Evolutionary conservation across 2,329 filamentous ascomycete species (phyloP).

Genomic region (Cytospora paraplurivora): DNA sequence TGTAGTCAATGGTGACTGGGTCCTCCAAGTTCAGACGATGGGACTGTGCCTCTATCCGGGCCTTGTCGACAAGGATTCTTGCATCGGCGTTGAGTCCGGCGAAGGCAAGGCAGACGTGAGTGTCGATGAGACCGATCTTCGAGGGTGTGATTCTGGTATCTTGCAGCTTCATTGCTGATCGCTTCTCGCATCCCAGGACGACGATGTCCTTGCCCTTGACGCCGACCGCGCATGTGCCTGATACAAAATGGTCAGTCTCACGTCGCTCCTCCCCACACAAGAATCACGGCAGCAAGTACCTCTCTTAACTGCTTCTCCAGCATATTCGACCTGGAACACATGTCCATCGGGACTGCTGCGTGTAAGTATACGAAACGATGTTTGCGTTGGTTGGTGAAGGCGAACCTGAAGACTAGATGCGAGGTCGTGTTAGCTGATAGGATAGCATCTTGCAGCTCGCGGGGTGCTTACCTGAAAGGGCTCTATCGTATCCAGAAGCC

Average conservation of each 20-base stretch:
- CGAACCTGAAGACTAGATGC: conserved; percentile 78
- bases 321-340: conserved; percentile 99
- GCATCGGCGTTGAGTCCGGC: conserved; percentile 97
- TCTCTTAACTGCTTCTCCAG: conserved; percentile 97
- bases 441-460: conserved; percentile 17
- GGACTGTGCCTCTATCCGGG: conserved; percentile 93
- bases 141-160: conserved; percentile 98
- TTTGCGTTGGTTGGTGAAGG: conserved; percentile 38
- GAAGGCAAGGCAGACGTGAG: conserved; percentile 95
- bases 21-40: conserved; percentile 97
- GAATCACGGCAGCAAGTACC: conserved; percentile 55
- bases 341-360: conserved; percentile 87
- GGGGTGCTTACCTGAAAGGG: conserved; percentile 81
- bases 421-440: conserved; percentile 46
- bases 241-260: conserved; percentile 22
- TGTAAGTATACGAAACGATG: conserved; percentile 13
- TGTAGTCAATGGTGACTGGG: conserved; percentile 97
- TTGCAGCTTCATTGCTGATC: conserved; percentile 98
- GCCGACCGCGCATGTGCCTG: conserved; percentile 95
- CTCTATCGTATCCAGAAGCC: conserved; percentile 98
- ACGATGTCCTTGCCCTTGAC: conserved; percentile 95
- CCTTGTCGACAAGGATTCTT: conserved; percentile 97
- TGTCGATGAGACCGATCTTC: conserved; percentile 95
- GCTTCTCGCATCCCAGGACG: conserved; percentile 96
- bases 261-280: background rate